phyloP scores from a whole-genome alignment of 192 early-diverging fungal species.

The Backusella mclennaniae region DNA sequence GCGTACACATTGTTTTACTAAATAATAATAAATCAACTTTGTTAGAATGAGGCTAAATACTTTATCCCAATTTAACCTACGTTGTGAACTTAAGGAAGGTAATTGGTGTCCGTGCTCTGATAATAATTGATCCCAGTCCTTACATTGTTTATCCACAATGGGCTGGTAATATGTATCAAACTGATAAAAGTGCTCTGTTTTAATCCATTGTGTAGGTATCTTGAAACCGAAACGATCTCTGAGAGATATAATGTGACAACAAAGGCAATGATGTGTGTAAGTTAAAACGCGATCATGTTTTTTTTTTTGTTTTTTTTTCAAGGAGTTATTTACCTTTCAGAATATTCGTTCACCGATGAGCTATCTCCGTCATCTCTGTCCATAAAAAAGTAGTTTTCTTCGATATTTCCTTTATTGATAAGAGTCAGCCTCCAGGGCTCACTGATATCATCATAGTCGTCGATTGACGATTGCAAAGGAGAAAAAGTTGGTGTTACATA shows the following conservation, averaged over 20 bases:
- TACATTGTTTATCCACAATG: constrained; percentile 43
- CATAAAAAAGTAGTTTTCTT: constrained; percentile 8
- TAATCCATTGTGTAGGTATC: constrained; percentile 49
- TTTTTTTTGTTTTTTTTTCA: neutral
- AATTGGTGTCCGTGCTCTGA: constrained; percentile 20
- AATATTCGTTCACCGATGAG: neutral
- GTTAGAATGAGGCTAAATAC: neutral
- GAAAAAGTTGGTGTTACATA: neutral
- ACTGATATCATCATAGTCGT: neutral
- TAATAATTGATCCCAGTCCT: constrained; percentile 49
- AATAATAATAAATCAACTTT: constrained; percentile 29
- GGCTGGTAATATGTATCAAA: constrained; percentile 51
- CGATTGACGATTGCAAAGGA: neutral
- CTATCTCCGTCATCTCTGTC: constrained; percentile 2
- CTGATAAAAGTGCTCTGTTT: constrained; percentile 39
- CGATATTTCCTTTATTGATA: neutral
- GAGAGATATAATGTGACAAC: neutral
- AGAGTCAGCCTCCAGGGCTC: constrained; percentile 10
- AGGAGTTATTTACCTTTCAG: constrained; percentile 7
- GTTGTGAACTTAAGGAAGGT: neutral
- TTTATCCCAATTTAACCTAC: neutral
- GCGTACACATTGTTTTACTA: constrained; percentile 66
- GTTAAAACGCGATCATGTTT: neutral
- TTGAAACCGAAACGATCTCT: constrained; percentile 62
- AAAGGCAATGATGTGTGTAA: neutral